phyloP scores from a whole-genome alignment of 1,139 yeast genomes.

The Taphrina deformans region DNA sequence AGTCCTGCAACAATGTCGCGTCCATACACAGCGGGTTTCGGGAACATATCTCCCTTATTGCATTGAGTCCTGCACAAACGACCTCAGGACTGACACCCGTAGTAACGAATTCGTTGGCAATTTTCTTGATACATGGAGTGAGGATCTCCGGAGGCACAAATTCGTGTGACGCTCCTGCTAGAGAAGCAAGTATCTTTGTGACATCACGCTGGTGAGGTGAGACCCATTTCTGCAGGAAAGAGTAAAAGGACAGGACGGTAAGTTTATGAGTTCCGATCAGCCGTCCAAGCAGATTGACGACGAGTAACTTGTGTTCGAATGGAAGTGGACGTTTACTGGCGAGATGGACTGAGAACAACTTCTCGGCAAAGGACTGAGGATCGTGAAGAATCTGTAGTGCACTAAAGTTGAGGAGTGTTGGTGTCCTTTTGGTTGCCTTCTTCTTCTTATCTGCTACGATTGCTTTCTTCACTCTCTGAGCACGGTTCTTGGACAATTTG shows the following conservation, averaged over 20 bases:
- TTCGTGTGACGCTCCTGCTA: constrained; percentile 96
- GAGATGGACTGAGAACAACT: constrained; percentile 68
- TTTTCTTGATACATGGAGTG: constrained; percentile 74
- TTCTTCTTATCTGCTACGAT: constrained; percentile 42
- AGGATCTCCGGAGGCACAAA: constrained; percentile 93
- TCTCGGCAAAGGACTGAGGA: constrained; percentile 97
- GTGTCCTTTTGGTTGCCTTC: constrained; percentile 19
- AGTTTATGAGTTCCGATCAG: constrained; percentile 92
- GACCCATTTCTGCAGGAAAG: constrained; percentile 80
- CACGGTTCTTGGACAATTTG: constrained; percentile 77
- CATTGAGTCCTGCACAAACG: constrained; percentile 95
- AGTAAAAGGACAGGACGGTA: constrained; percentile 82
- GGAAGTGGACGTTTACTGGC: constrained; percentile 61
- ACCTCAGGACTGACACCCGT: constrained; percentile 98
- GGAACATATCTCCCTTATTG: constrained; percentile 85
- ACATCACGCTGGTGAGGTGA: constrained; percentile 94
- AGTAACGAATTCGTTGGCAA: constrained; percentile 95
- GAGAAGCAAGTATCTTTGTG: constrained; percentile 93
- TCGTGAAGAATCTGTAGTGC: constrained; percentile 92
- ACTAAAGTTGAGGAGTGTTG: constrained; percentile 67
- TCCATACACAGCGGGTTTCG: constrained; percentile 95
- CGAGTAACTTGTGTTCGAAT: constrained; percentile 82
- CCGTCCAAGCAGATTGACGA: constrained; percentile 83
- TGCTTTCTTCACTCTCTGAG: constrained; percentile 67
- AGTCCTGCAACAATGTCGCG: constrained; percentile 78